Conservation (phyloP, 83 land plant genomes). For the Picea abies region DNA sequence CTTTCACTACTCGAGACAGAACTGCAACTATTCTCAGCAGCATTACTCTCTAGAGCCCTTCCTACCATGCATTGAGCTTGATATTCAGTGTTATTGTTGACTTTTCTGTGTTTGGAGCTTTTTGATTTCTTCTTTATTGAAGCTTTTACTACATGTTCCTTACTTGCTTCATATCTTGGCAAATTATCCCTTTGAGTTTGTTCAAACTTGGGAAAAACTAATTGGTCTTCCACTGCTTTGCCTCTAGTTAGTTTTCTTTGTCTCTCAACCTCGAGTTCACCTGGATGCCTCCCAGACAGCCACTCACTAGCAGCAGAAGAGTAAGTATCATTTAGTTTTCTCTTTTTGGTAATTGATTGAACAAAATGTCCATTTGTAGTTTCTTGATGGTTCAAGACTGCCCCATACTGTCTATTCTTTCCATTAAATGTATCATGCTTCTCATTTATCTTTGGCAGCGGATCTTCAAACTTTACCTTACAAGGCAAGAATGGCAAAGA, state of each 20-base stretch:
- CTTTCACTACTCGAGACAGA: slow-evolving; percentile 15
- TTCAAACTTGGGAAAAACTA: neutral
- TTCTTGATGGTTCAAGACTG: neutral
- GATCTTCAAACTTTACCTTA: slow-evolving; percentile 2
- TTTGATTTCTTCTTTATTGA: neutral
- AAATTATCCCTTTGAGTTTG: neutral
- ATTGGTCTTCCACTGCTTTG: slow-evolving; percentile 3
- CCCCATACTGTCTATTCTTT: neutral
- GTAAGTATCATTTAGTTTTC: neutral
- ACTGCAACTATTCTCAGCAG: slow-evolving; percentile 13
- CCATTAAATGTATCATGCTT: neutral
- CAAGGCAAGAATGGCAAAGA: neutral
- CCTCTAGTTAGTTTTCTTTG: slow-evolving; percentile 2
- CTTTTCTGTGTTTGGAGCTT: neutral
- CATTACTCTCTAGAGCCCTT: slow-evolving; percentile 2
- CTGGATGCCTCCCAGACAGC: neutral
- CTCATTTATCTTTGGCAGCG: neutral
- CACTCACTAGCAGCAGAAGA: neutral
- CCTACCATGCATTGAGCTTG: neutral
- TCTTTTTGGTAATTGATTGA: slow-evolving; percentile 4
- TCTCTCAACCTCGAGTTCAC: neutral
- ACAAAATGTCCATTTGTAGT: slow-evolving; percentile 2
- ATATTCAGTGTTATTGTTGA: neutral
- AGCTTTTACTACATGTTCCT: neutral
- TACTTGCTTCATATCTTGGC: neutral